These are phyloP conservation scores for Daldinia vernicosa DNA, from an alignment of 495 filamentous ascomycete species.

Conservation along the genomic window DNA sequence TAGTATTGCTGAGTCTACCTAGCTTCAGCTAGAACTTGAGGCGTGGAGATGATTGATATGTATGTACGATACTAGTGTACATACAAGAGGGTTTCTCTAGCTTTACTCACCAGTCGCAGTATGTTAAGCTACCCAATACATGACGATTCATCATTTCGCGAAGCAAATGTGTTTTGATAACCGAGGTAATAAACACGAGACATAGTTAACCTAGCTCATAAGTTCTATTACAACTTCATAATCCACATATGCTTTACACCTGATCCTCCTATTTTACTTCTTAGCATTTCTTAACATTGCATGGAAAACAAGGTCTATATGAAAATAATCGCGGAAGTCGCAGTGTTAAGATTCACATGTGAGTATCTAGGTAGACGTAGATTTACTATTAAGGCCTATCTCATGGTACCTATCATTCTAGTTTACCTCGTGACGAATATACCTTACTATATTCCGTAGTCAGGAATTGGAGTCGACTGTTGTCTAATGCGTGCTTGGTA, in stretches of 20 bases:
- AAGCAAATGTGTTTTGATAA: background rate
- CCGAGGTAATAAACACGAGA: too few species aligned
- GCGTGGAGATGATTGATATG: constrained; percentile 7
- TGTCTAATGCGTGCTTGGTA: background rate
- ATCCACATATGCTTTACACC: background rate
- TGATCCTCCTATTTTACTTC: background rate
- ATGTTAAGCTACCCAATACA: background rate
- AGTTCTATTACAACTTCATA: background rate
- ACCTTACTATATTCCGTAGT: constrained; percentile 1
- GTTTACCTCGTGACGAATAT: background rate
- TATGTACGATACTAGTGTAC: constrained; percentile 23
- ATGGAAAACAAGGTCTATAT: background rate
- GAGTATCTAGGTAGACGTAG: background rate
- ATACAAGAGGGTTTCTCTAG: background rate
- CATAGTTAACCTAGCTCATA: background rate
- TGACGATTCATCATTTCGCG: constrained; percentile 3
- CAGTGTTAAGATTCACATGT: background rate
- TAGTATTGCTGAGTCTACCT: constrained; percentile 17
- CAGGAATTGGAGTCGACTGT: background rate
- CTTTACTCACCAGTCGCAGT: constrained; percentile 2
- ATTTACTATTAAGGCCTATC: background rate
- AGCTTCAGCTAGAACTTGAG: constrained; percentile 12
- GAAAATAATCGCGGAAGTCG: background rate
- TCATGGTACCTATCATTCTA: background rate
- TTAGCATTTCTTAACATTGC: background rate